These are phyloP conservation scores for Moniliella sp. DNA, from an alignment of 1,284 basidiomycete genomes.

Conservation along the genomic window DNA sequence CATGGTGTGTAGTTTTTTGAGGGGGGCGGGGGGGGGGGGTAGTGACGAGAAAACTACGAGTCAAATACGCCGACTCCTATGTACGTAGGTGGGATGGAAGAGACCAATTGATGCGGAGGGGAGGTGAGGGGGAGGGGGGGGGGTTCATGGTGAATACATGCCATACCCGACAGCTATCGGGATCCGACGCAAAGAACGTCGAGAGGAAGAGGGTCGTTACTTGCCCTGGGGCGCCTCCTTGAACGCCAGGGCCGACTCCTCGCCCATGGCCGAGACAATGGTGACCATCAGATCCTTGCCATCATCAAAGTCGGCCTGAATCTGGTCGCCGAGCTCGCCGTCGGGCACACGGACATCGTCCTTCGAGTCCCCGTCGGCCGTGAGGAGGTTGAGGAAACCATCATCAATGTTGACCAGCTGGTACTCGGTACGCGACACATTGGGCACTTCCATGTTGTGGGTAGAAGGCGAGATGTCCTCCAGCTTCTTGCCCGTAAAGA, in stretches of 20 bases:
- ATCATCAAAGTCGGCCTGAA: conserved; percentile 53
- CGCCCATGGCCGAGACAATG: conserved; percentile 71
- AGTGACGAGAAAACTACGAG: no score
- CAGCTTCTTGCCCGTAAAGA: conserved; percentile 17
- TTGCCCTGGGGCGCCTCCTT: conserved; percentile 32
- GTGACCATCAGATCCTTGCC: conserved; percentile 66
- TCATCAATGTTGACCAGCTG: conserved; percentile 47
- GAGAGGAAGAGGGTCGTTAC: no score
- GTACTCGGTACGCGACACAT: conserved; percentile 76
- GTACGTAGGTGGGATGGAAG: no score
- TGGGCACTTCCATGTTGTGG: conserved; percentile 97
- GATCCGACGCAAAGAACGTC: no score
- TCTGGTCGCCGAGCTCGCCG: conserved; percentile 55
- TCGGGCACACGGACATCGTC: conserved; percentile 90
- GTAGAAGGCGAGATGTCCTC: conserved; percentile 97
- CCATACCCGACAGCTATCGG: no score
- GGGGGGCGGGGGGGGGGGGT: no score
- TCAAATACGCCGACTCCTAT: no score
- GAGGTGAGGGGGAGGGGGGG: no score
- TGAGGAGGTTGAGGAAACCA: conserved; percentile 84
- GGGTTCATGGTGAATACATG: no score
- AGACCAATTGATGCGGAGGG: no score
- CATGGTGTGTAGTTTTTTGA: no score
- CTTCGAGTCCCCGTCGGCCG: conserved; percentile 58
- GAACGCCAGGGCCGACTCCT: conserved; percentile 64